Evolutionary conservation across 768 basidiomycete genomes (phyloP), one percentile per base, ranked within the genome.

Genomic region (Agaricus blazei): DNA sequence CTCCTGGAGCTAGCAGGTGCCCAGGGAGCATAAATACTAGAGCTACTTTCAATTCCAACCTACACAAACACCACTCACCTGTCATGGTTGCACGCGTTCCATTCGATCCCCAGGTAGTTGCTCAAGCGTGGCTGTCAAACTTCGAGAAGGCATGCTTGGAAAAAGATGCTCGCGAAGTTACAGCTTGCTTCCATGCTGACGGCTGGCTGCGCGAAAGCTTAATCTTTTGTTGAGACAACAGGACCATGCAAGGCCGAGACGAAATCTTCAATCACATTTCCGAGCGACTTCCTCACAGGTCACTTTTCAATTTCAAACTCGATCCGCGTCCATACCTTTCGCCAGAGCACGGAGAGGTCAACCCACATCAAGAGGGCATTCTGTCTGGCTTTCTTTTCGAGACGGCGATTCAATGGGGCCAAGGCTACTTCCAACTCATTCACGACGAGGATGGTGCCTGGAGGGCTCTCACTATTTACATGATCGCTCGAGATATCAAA

Each of bases 141-240:
- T 56, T 56, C 15, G 37, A 12, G 19, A 23, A 37, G 26, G 54
- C 54, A n/a, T 41, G 49, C 5, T 9, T 43, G 9, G 23, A 5
- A 6, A 50, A 50, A 37, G 54, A 56, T n/a, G 34, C 48, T 24
- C 42, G 19, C 2, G 48, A 40, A n/a, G 42, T 19, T 9, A 23
- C 48, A 2, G 40, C 48, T 11, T 50, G 38, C 42, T 44, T 56
- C 31, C n/a, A 29, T 36, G 15, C 27, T 15, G 48, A 56, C 3
- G 42, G 54, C 9, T 56, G 54, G 54, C 48, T 56, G 26, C 54
- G 54, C 28, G 54, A 56, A 28, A 56, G 54, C 23, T 48, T 49
- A 15, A 44, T 56, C 34, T 50, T 56, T 34, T 49, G 41, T 26
- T 56, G 54, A 48, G 42, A 56, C 23, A 56, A 50, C 9, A 40